phyloP scores from a whole-genome alignment of 2,329 filamentous ascomycete species.

The Microdochium paspali region DNA sequence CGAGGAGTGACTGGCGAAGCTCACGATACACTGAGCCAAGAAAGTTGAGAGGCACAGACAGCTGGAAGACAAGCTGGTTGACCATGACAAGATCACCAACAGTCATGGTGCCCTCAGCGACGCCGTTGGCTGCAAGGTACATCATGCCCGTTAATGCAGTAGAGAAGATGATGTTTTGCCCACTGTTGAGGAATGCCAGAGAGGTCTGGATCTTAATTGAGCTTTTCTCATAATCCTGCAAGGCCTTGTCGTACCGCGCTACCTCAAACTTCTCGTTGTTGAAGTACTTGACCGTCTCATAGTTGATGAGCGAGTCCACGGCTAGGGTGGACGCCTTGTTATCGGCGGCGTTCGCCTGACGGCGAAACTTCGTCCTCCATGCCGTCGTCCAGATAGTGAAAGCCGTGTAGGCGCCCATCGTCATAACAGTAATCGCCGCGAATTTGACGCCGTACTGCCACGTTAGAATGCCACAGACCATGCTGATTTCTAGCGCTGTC shows the following conservation, averaged over 20 bases:
- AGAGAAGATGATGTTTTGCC: slow-evolving; percentile 96
- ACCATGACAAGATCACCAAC: slow-evolving; percentile 98
- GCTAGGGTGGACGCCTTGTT: slow-evolving; percentile 93
- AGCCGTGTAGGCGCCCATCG: slow-evolving; percentile 90
- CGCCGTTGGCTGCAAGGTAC: slow-evolving; percentile 88
- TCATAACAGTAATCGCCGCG: slow-evolving; percentile 78
- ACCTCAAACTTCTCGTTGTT: slow-evolving; percentile 98
- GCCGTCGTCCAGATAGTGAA: slow-evolving; percentile 96
- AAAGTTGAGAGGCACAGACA: slow-evolving; percentile 95
- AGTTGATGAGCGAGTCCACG: slow-evolving; percentile 96
- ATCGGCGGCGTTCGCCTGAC: slow-evolving; percentile 91
- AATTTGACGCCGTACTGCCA: slow-evolving; percentile 93
- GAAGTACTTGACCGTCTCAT: slow-evolving; percentile 98
- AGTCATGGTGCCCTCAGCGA: slow-evolving; percentile 70
- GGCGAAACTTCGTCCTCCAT: slow-evolving; percentile 93
- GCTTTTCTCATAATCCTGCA: slow-evolving; percentile 80
- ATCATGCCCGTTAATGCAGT: slow-evolving; percentile 93
- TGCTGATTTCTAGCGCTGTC: slow-evolving; percentile 83
- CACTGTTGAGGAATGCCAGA: slow-evolving; percentile 82
- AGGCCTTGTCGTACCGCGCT: slow-evolving; percentile 75
- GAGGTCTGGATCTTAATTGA: slow-evolving; percentile 97
- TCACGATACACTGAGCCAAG: slow-evolving; percentile 96
- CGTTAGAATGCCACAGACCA: slow-evolving; percentile 94
- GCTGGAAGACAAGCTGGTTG: slow-evolving; percentile 96
- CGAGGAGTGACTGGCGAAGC: slow-evolving; percentile 83